Base-by-base conservation (phyloP, 441 rosid species). In the Aquilaria agallochum region DNA sequence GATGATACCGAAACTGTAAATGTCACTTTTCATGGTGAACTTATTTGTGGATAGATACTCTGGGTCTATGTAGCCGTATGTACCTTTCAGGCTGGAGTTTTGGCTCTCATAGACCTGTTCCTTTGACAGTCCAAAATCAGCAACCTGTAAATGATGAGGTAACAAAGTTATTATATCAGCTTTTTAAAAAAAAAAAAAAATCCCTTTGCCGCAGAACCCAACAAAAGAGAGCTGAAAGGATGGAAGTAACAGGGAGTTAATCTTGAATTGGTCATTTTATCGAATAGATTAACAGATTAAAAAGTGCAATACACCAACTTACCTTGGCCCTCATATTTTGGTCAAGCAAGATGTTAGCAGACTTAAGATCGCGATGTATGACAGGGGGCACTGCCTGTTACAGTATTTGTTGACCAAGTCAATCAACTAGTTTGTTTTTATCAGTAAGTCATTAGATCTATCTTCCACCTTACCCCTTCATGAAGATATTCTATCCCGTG, bases 401-500 rank as follows among this genome's bases (percentile, higher is more conserved):
- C 67, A 75, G 58, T 58, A 68, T 67, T 66, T 62, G 58, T 42
- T 48, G 46, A 31, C 49, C 6, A 44, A 15, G 58, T 49, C 57
- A 62, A 60, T 2, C 10, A 36, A 63, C 57, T 31, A 5, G 31
- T 45, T 56, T 13, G 42, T 60, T 47, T 50, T 40, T 46, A 52
- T 12, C 60, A 5, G 42, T 60, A 48, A 71, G 32, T 34, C n/a
- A 62, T 57, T 31, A 59, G 9, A 31, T 50, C 32, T 31, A 48
- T 54, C 49, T 60, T 51, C 20, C 15, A 68, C 47, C 72, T 51
- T 80, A 89, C 96, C 79, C 99, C 99, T 78, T 95, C 99, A 65
- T 90, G 99, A 80, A 95, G 98, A 74, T 92, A 95, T 66, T 95
- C 97, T 58, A 95, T 75, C 65, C 98, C 99, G 70, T 87, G 98